Percentiles rank a stretch among this genome's conserved stretches.
These are phyloP conservation scores for Aspergillus novoparasiticus DNA, from an alignment of 2,329 filamentous ascomycete genomes.

Conservation along the genomic window DNA sequence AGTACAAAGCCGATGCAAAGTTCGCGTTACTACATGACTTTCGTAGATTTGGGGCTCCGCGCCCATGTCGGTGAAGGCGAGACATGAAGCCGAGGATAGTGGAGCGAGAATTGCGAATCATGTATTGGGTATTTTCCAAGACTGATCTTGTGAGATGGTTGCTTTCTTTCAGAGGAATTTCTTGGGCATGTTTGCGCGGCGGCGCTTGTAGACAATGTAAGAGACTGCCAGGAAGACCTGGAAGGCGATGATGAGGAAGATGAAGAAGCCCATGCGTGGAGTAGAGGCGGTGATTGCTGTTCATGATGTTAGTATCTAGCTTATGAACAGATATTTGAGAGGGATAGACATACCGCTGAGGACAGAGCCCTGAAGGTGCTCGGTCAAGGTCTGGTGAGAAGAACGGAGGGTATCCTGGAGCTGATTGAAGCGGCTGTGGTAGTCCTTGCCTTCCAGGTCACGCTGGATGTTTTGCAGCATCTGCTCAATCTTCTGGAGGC, in stretches of 20 bases:
- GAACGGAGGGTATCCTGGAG: conserved; percentile 57
- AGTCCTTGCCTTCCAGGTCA: conserved; percentile 60
- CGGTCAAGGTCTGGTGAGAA: conserved; percentile 55
- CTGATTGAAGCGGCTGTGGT: conserved; percentile 56
- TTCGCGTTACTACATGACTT: conserved; percentile 2
- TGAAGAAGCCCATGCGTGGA: conserved; percentile 62
- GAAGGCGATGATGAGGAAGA: conserved; percentile 72
- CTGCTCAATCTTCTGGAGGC: conserved; percentile 57
- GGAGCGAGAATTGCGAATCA: not conserved
- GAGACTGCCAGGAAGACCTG: conserved; percentile 70
- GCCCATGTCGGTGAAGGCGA: not conserved
- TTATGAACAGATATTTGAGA: not conserved
- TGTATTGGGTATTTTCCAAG: not conserved
- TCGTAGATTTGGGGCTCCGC: not conserved
- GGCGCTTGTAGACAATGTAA: conserved; percentile 79
- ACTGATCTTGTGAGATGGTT: not conserved
- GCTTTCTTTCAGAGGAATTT: conserved; percentile 72
- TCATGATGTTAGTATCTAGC: not conserved
- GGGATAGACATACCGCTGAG: conserved; percentile 49
- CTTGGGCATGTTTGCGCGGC: conserved; percentile 76
- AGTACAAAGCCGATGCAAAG: not conserved
- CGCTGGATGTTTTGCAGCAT: conserved; percentile 53
- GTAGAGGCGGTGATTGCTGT: conserved; percentile 56
- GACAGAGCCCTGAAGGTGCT: conserved; percentile 54
- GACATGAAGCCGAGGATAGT: not conserved